These are phyloP conservation scores for Iberis amara DNA, from an alignment of 441 rosid genomes.

Conservation along the genomic window DNA sequence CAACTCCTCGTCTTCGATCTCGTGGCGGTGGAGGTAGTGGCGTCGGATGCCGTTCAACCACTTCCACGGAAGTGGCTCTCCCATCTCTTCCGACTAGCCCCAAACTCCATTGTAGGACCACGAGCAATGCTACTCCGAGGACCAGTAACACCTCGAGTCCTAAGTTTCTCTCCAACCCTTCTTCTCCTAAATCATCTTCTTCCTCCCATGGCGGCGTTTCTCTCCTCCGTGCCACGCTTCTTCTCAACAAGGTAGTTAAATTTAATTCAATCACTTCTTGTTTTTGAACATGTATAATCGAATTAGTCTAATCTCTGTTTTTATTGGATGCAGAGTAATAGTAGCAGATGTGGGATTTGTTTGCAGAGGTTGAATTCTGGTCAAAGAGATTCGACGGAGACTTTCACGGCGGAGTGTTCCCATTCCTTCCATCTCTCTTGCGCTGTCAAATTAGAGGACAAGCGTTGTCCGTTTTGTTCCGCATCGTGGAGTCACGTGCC, in stretches of 20 bases:
- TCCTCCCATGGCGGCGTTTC: conserved; percentile 48
- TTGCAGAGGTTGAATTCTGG: conserved; percentile 49
- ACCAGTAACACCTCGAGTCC: conserved; percentile 31
- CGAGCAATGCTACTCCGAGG: conserved; percentile 32
- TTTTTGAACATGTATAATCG: no score
- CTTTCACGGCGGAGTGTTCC: conserved; percentile 81
- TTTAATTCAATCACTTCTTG: no score
- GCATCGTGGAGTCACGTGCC: conserved; percentile 58
- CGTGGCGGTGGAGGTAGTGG: conserved; percentile 24
- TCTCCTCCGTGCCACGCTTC: conserved; percentile 31
- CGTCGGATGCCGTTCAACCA: conserved; percentile 57
- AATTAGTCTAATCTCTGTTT: conserved; percentile 2
- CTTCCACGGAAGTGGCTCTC: conserved; percentile 26
- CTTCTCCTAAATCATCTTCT: conserved; percentile 67
- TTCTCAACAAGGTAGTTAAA: conserved; percentile 25
- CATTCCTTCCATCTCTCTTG: conserved; percentile 82
- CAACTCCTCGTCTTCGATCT: conserved; percentile 67
- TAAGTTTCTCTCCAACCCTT: conserved; percentile 49
- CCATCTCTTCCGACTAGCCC: conserved; percentile 62
- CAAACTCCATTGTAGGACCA: conserved; percentile 54
- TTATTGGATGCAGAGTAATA: conserved; percentile 25
- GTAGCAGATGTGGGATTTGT: conserved; percentile 74
- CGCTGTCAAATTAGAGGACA: conserved; percentile 40
- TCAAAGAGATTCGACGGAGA: conserved; percentile 47
- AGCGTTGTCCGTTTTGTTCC: conserved; percentile 71